These are phyloP conservation scores for Prunella vulgaris DNA, from an alignment of 257 asterid genomes.

Conservation along the genomic window DNA sequence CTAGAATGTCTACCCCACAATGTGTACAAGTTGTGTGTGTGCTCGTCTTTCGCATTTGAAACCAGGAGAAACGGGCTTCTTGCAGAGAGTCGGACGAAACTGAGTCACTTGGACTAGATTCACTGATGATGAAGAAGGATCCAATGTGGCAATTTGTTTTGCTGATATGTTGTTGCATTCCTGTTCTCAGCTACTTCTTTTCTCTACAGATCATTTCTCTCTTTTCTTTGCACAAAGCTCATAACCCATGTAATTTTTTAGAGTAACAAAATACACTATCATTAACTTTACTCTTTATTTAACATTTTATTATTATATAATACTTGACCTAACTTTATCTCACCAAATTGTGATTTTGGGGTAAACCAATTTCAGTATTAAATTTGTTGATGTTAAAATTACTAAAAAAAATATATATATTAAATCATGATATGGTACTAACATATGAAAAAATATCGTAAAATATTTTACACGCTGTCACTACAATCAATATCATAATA, in stretches of 20 bases:
- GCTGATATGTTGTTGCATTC: not conserved
- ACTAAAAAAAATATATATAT: no score
- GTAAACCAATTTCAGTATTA: no score
- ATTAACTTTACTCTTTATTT: not conserved
- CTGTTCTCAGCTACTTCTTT: not conserved
- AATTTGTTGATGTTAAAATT: no score
- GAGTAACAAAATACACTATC: not conserved
- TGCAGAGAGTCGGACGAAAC: no score
- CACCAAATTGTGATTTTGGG: not conserved
- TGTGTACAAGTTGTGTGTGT: not conserved
- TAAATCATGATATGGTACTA: no score
- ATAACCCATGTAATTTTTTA: not conserved
- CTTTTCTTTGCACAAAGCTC: not conserved
- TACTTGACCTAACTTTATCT: not conserved
- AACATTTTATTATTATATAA: not conserved
- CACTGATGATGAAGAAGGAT: not conserved
- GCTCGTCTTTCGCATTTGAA: not conserved
- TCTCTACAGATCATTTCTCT: not conserved
- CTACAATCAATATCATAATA: no score
- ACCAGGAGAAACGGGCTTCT: not conserved
- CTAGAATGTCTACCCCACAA: not conserved
- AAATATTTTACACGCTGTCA: no score
- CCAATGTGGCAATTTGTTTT: not conserved
- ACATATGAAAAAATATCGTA: no score
- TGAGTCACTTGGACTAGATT: no score